These are phyloP conservation scores for Acrocalymma vagum DNA, from an alignment of 2,329 filamentous ascomycete genomes.

Conservation along the genomic window DNA sequence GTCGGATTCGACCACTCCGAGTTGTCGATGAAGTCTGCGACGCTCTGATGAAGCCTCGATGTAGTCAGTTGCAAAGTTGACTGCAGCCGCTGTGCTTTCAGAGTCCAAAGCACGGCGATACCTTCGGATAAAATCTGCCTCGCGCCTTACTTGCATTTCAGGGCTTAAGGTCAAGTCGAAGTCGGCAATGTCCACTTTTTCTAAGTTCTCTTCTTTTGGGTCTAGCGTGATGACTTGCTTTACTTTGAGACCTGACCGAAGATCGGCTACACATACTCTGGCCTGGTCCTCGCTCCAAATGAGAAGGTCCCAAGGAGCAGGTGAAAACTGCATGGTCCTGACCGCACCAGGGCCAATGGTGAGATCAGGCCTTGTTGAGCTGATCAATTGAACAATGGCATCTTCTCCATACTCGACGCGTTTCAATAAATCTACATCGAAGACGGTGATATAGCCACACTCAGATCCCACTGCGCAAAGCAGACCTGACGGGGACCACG, in stretches of 20 bases:
- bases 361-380: slow-evolving; percentile 75
- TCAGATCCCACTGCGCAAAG: slow-evolving; percentile 82
- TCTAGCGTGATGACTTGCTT: slow-evolving; percentile 75
- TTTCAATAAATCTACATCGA: slow-evolving; percentile 64
- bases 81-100: slow-evolving; percentile 46
- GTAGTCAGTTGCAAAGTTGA: slow-evolving; percentile 53
- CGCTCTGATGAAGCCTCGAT: slow-evolving; percentile 51
- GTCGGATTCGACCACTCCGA: slow-evolving; percentile 49
- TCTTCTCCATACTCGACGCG: slow-evolving; percentile 58
- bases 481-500: slow-evolving; percentile 75
- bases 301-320: slow-evolving; percentile 86
- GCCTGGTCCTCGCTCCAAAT: slow-evolving; percentile 94
- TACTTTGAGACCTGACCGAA: slow-evolving; percentile 71
- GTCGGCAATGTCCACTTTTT: slow-evolving; percentile 66
- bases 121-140: slow-evolving; percentile 53
- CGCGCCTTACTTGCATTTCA: slow-evolving; percentile 58
- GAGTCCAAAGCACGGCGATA: slow-evolving; percentile 50
- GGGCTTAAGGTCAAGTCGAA: slow-evolving; percentile 43
- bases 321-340: slow-evolving; percentile 90
- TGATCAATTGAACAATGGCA: slow-evolving; percentile 77
- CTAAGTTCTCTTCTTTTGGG: slow-evolving; percentile 63
- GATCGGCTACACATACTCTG: slow-evolving; percentile 76
- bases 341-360: slow-evolving; percentile 76
- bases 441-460: slow-evolving; percentile 80
- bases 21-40: slow-evolving; percentile 38